Base-by-base conservation (phyloP, 257 asterid genomes). In the Jacaranda mimosifolia region DNA sequence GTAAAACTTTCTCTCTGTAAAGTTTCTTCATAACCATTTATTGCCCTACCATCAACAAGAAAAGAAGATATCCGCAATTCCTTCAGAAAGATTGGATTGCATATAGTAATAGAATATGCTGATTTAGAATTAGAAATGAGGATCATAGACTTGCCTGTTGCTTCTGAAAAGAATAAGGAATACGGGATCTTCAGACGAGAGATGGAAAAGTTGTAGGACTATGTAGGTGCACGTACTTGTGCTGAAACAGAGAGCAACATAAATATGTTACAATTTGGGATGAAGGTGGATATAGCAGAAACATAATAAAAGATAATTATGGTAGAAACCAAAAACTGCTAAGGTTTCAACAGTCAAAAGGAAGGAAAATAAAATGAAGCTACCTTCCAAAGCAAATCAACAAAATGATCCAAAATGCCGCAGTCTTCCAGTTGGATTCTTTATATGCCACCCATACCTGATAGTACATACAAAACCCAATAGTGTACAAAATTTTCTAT, bases 381-480 rank as follows among this genome's bases (percentile, higher is more conserved):
- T 74, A 93, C 98, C 98, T 89, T 84, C 98, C 98, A 35, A 84
- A 81, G 84, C 97, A 88, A 80, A 92, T 83, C 39, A 94, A 79
- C 73, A 89, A 77, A 60, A 89, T 64, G 81, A 92, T 83, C 98
- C 98, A 94, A 17, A 84, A 3, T 57, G 84, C 77, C 43, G 92
- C 78, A 49, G 75, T 80, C 39, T 14, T 53, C 90, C 90, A 91
- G 76, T 77, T 82, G n/a, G 94, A 73, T 84, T 94, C 98, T 80
- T 92, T 92, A 75, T 94, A 91, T 4, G 88, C 91, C 69, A 94
- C 86, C 98, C 98, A 94, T 39, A 92, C 98, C 98, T 94, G 82
- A 68, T 48, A 77, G 73, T 18, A 49, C 48, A 42, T 32, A 45
- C 40, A 78, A 73, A 65, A 67, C 57, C 46, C 17, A 66, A 43